phyloP scores from a whole-genome alignment of 108 stramenopile species.

The Stephanodiscus minutulus region DNA sequence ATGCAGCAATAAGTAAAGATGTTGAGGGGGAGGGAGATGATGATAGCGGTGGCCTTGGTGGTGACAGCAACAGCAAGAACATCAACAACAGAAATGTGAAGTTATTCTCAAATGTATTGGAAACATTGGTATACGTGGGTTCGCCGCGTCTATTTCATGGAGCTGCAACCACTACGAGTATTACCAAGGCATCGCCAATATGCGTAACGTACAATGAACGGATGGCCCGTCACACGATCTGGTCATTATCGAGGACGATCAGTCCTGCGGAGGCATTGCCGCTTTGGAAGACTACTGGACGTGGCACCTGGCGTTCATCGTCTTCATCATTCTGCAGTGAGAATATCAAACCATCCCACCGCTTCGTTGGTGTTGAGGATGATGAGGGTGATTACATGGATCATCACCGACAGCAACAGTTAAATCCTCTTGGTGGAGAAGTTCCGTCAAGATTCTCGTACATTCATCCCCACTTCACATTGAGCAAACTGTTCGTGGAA shows the following conservation, averaged over 20 bases:
- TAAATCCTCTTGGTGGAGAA: not conserved
- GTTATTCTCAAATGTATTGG: conserved; percentile 55
- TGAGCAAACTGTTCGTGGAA: conserved; percentile 28
- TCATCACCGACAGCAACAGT: conserved; percentile 1
- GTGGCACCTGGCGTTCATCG: conserved; percentile 21
- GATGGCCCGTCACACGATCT: conserved; percentile 31
- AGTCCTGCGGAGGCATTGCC: conserved; percentile 23
- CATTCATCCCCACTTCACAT: conserved; percentile 44
- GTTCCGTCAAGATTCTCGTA: conserved; percentile 34
- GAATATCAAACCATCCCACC: not conserved
- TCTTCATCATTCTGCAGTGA: not conserved
- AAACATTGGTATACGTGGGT: conserved; percentile 67
- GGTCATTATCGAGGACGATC: conserved; percentile 30
- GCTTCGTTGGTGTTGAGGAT: conserved; percentile 1
- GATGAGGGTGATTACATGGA: not conserved
- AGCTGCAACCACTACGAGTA: not conserved
- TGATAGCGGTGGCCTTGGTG: not conserved
- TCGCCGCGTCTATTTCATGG: conserved; percentile 39
- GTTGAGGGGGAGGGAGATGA: conserved; percentile 11
- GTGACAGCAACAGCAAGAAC: no score
- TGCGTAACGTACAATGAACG: conserved; percentile 48
- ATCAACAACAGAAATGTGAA: conserved; percentile 1
- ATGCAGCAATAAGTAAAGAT: not conserved
- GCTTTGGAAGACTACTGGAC: conserved; percentile 48
- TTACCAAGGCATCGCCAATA: conserved; percentile 9